Evolutionary conservation across 805 yeast species (phyloP).

Genomic region (Myxozyma mucilagina): DNA sequence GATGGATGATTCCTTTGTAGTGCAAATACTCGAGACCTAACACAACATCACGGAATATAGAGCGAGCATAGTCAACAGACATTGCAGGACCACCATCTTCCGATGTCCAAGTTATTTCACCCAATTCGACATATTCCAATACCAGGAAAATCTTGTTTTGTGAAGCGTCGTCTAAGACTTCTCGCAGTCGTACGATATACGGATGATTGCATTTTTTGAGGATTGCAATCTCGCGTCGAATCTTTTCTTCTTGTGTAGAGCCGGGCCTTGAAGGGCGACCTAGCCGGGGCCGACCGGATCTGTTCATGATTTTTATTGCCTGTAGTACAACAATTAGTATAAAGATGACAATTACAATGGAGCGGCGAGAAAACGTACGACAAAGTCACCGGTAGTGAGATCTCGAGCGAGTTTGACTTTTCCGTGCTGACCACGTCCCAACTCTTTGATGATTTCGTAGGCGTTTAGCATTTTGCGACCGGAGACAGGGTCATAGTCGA

Average conservation of each 20-base stretch:
- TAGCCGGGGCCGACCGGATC: constrained; percentile 57
- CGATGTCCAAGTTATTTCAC: constrained; percentile 83
- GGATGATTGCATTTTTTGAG: constrained; percentile 91
- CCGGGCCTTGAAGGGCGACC: constrained; percentile 45
- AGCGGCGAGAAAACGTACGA: constrained; percentile 18
- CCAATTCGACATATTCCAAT: constrained; percentile 83
- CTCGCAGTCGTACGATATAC: constrained; percentile 82
- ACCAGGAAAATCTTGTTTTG: constrained; percentile 87
- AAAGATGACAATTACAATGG: neutral
- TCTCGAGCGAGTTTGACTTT: constrained; percentile 90
- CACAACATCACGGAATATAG: constrained; percentile 77
- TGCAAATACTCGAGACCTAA: constrained; percentile 89
- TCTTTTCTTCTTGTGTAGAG: constrained; percentile 64
- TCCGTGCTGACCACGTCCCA: constrained; percentile 99
- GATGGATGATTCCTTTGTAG: constrained; percentile 84
- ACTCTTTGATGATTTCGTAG: constrained; percentile 81
- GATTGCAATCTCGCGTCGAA: constrained; percentile 85
- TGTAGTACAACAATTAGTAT: neutral
- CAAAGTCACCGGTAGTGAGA: constrained; percentile 47
- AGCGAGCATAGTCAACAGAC: constrained; percentile 64
- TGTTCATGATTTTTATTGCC: constrained; percentile 89
- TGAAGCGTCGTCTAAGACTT: constrained; percentile 82
- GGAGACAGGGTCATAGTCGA: constrained; percentile 86
- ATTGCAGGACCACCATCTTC: constrained; percentile 59
- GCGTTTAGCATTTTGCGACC: constrained; percentile 81